Base-by-base conservation (phyloP, 1,284 basidiomycete species). In the Cerioporus squamosus region DNA sequence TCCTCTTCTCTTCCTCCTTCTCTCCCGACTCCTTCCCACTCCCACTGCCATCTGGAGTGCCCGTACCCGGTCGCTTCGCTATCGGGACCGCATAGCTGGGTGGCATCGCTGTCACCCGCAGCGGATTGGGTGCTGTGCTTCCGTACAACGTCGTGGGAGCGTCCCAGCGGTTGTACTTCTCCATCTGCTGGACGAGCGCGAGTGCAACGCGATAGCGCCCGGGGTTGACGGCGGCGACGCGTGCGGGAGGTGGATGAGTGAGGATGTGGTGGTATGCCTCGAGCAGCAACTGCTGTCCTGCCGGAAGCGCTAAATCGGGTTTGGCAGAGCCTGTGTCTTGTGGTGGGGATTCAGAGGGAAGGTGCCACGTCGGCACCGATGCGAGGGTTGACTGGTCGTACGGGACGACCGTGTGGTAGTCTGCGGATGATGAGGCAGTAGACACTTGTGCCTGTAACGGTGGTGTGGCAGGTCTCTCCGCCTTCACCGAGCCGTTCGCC, bases 191-290 rank as follows among this genome's bases (percentile, higher is more conserved):
- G 31, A 91, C 78, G 14, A 91, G 75, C 0, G 84, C 79, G 79
- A 91, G 83, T 3, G 87, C 85, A 24, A 91, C 85, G 66, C 83
- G 85, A 72, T 91, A 89, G 49, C 87, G 80, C 2, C 81, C 73
- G 18, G 83, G 82, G 54, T 83, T 87, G 8, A 82, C 72, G 5
- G 81, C 63, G 2, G 68, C 73, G 3, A 77, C 73, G 45, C 75
- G 76, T 1, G 76, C 60, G 18, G 77, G 77, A 2, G 79, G 81
- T 23, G 77, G 87, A 63, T 90, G 83, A 0, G 85, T 88, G 53
- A 90, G 80, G 59, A 90, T 84, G 63, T 91, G 84, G 62, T 90
- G 89, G 66, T 89, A 90, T 3, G 88, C 89, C 6, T 77, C 75
- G 42, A 88, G 69, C n/a, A 91, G 78, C 0, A 87, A 77, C 1